Conservation (phyloP, 129 eudicot species). For the Escallonia rubra region DNA sequence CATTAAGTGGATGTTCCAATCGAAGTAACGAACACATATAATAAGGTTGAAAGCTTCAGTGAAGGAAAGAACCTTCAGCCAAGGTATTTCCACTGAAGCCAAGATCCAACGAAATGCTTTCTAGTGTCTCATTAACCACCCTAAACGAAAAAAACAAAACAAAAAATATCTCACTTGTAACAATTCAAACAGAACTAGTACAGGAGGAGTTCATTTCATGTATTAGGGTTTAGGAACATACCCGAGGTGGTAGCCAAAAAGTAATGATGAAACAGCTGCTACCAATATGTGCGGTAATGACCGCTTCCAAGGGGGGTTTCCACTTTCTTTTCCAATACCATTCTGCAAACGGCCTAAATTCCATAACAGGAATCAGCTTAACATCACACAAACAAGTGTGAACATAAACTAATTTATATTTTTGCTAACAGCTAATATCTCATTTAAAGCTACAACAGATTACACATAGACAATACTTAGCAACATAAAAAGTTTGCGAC, state of each 20-base stretch:
- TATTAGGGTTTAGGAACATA: conserved; percentile 18
- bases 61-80: conserved; percentile 58
- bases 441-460: neutral
- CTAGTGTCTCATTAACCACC: conserved; percentile 86
- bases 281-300: conserved; percentile 81
- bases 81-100: conserved; percentile 65
- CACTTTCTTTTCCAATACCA: conserved; percentile 43
- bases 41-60: conserved; percentile 4
- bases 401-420: neutral
- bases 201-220: neutral
- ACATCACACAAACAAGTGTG: neutral
- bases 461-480: too few species aligned
- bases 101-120: conserved; percentile 70
- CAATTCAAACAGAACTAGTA: neutral
- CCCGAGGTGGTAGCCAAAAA: conserved; percentile 94
- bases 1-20: conserved; percentile 3
- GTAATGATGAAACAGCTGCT: conserved; percentile 67
- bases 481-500: too few species aligned
- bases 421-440: neutral
- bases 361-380: conserved; percentile 20
- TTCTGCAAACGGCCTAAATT: conserved; percentile 33
- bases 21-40: conserved; percentile 4
- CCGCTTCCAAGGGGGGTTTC: conserved; percentile 71
- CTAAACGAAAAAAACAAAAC: conserved; percentile 29
- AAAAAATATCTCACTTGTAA: conserved; percentile 2